Conservation (phyloP, 345 rosid genomes). For the Microthlaspi erraticum region DNA sequence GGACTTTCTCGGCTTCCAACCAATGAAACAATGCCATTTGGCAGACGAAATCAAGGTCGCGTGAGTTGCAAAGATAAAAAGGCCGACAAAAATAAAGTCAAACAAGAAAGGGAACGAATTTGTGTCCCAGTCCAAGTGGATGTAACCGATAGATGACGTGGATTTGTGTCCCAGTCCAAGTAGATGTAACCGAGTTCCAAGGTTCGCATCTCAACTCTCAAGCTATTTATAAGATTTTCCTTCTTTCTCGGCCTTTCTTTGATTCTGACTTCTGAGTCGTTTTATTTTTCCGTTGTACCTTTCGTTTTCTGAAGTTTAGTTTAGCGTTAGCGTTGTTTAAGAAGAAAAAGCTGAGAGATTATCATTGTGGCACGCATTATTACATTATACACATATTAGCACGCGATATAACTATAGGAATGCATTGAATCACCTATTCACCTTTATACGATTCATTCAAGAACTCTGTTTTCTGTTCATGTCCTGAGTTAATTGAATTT, state of each 20-base stretch:
- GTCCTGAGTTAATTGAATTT: too few species aligned
- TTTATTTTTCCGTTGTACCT: too few species aligned
- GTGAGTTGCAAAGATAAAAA: neutral
- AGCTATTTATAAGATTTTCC: too few species aligned
- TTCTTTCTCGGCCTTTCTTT: too few species aligned
- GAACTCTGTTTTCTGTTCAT: neutral
- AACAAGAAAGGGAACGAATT: neutral
- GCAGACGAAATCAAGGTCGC: too few species aligned
- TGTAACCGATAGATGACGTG: neutral
- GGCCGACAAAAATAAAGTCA: neutral
- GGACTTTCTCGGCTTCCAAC: neutral
- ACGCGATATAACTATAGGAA: neutral
- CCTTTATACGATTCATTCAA: neutral
- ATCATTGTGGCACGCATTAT: slow-evolving; percentile 4
- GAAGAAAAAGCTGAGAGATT: neutral
- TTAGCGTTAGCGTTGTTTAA: neutral
- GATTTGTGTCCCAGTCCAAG: too few species aligned
- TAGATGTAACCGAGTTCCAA: too few species aligned
- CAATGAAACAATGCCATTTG: neutral
- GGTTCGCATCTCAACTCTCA: too few species aligned
- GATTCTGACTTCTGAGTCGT: too few species aligned
- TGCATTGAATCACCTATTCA: neutral
- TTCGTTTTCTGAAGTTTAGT: neutral
- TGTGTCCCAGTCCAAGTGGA: neutral
- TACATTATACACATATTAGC: neutral